phyloP scores from a whole-genome alignment of 2,329 filamentous ascomycete genomes.

The Aspergillus sp. region DNA sequence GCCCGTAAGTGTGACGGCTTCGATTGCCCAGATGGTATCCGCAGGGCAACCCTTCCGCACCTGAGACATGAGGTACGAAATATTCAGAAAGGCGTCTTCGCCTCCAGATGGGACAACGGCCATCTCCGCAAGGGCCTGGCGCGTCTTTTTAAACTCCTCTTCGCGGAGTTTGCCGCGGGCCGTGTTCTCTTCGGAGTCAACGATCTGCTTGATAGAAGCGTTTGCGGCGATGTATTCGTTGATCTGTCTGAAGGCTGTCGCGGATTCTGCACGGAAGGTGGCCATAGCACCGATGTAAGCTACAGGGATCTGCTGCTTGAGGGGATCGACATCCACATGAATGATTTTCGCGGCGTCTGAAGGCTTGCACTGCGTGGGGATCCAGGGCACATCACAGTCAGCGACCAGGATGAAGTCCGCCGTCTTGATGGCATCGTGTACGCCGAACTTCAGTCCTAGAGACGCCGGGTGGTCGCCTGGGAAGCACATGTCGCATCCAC shows the following conservation, averaged over 20 bases:
- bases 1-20: slow-evolving; percentile 70
- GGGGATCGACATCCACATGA: slow-evolving; percentile 65
- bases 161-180: slow-evolving; percentile 56
- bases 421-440: slow-evolving; percentile 67
- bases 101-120: slow-evolving; percentile 53
- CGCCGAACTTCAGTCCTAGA: slow-evolving; percentile 70
- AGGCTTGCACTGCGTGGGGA: slow-evolving; percentile 70
- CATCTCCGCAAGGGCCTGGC: slow-evolving; percentile 58
- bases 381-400: slow-evolving; percentile 92
- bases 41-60: slow-evolving; percentile 57
- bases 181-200: slow-evolving; percentile 40
- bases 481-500: slow-evolving; percentile 53
- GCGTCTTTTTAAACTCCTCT: slow-evolving; percentile 55
- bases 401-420: slow-evolving; percentile 83
- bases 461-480: slow-evolving; percentile 52
- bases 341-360: slow-evolving; percentile 56
- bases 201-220: slow-evolving; percentile 40
- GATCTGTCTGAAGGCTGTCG: slow-evolving; percentile 67
- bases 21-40: slow-evolving; percentile 72
- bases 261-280: slow-evolving; percentile 65
- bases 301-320: slow-evolving; percentile 71
- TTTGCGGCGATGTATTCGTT: slow-evolving; percentile 57
- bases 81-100: slow-evolving; percentile 60
- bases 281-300: slow-evolving; percentile 67
- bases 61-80: slow-evolving; percentile 55